Percentiles rank a stretch among this genome's conserved stretches.
Evolutionary conservation across 768 basidiomycete genomes (phyloP).

Genomic region (Russula sp.): DNA sequence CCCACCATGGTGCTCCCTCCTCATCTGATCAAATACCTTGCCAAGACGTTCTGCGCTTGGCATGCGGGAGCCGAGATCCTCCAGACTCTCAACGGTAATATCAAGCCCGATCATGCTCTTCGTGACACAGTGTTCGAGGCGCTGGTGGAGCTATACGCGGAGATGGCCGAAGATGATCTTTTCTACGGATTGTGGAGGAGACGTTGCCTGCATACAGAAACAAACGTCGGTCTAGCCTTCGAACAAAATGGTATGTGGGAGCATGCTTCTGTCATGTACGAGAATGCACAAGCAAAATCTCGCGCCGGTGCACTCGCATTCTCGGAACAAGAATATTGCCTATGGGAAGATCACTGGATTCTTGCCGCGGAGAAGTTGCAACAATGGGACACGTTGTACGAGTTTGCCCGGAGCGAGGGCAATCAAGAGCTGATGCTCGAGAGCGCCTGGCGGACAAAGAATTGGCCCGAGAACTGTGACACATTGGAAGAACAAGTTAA

Average conservation of each 20-base stretch:
- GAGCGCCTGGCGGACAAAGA: conserved; percentile 90
- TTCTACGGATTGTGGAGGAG: conserved; percentile 96
- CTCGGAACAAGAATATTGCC: conserved; percentile 90
- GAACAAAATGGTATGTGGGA: conserved; percentile 99
- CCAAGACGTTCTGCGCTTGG: conserved; percentile 97
- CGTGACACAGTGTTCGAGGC: conserved; percentile 87
- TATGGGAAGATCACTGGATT: conserved; percentile 99
- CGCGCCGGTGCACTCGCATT: conserved; percentile 80
- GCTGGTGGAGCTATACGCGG: conserved; percentile 91
- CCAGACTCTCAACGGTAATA: conserved; percentile 68
- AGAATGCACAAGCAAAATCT: conserved; percentile 83
- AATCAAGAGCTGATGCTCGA: conserved; percentile 93
- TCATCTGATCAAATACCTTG: conserved; percentile 92
- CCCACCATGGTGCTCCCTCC: conserved; percentile 90
- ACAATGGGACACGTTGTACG: conserved; percentile 94
- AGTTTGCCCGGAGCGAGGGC: conserved; percentile 82
- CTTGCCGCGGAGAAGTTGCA: conserved; percentile 93
- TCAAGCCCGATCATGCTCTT: conserved; percentile 75
- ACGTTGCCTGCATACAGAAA: conserved; percentile 84
- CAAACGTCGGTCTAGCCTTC: conserved; percentile 80
- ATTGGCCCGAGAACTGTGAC: conserved; percentile 84
- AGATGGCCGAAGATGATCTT: conserved; percentile 93
- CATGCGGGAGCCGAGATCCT: conserved; percentile 86
- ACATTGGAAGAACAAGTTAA: conserved; percentile 76
- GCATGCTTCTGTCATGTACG: conserved; percentile 83